phyloP scores from a whole-genome alignment of 108 stramenopile species.

The Cyclotella kingstonii region DNA sequence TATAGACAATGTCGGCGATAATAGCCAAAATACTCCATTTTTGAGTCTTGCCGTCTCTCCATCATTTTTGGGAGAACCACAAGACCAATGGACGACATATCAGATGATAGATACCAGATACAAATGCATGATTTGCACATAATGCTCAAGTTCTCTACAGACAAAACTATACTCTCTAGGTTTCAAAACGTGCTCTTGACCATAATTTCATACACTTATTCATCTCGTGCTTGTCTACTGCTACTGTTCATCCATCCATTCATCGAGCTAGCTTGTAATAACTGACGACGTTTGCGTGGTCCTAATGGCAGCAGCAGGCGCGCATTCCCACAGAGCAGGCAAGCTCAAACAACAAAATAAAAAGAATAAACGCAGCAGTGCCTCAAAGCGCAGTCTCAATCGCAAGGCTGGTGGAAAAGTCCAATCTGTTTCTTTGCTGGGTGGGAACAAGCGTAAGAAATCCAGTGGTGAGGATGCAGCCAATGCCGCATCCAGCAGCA shows the following conservation, averaged over 20 bases:
- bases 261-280: not conserved
- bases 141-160: too few relatives aligned
- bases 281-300: not conserved
- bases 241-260: slow-evolving; percentile 4
- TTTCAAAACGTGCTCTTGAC: too few relatives aligned
- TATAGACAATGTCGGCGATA: too few relatives aligned
- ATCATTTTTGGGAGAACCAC: too few relatives aligned
- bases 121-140: too few relatives aligned
- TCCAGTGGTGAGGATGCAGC: slow-evolving; percentile 12
- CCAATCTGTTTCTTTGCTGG: slow-evolving; percentile 10
- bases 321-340: slow-evolving; percentile 47
- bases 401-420: slow-evolving; percentile 69
- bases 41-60: too few relatives aligned
- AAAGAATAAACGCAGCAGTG: slow-evolving; percentile 71
- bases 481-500: slow-evolving; percentile 9
- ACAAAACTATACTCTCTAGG: too few relatives aligned
- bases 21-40: too few relatives aligned
- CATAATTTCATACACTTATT: too few relatives aligned
- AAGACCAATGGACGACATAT: too few relatives aligned
- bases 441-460: slow-evolving; percentile 11
- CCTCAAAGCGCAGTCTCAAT: slow-evolving; percentile 68
- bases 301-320: slow-evolving; percentile 4
- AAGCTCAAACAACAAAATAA: slow-evolving; percentile 75
- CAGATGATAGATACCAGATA: too few relatives aligned
- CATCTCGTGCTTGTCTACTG: too few relatives aligned